A percentile compares a stretch with the other conserved stretches of the same genome.
phyloP scores from a whole-genome alignment of 2,329 filamentous ascomycete species.

The Myriosclerotinia curreyana region DNA sequence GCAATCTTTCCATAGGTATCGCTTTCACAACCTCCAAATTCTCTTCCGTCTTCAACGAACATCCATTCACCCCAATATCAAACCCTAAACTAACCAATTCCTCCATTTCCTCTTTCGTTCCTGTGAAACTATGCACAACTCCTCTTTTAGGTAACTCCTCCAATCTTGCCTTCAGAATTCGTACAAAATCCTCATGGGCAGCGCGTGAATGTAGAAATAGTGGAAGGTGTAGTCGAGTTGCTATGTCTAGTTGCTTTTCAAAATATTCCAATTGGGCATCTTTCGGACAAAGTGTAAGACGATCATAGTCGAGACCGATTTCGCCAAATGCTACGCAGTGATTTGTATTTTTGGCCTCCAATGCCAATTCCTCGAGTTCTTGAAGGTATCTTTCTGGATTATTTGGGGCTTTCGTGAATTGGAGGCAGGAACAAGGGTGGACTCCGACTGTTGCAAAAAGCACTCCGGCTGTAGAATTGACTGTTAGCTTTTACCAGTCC shows the following conservation, averaged over 20 bases:
- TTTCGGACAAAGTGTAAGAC: slow-evolving; percentile 76
- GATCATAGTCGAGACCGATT: slow-evolving; percentile 94
- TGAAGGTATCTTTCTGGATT: slow-evolving; percentile 50
- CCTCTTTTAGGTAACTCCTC: slow-evolving; percentile 69
- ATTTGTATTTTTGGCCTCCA: slow-evolving; percentile 47
- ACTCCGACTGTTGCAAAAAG: slow-evolving; percentile 92
- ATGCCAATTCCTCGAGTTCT: slow-evolving; percentile 62
- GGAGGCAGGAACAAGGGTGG: slow-evolving; percentile 82
- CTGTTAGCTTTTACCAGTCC: slow-evolving; percentile 25
- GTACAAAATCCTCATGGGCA: slow-evolving; percentile 79
- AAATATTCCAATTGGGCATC: slow-evolving; percentile 83
- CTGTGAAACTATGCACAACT: slow-evolving; percentile 94
- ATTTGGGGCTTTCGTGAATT: slow-evolving; percentile 58
- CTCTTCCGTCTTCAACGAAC: slow-evolving; percentile 89
- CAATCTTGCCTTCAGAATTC: slow-evolving; percentile 61
- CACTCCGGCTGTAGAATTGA: slow-evolving; percentile 58
- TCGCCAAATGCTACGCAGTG: slow-evolving; percentile 77
- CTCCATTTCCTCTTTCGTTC: slow-evolving; percentile 78
- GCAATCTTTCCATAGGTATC: slow-evolving; percentile 74
- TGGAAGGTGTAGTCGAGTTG: slow-evolving; percentile 67
- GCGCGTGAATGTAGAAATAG: slow-evolving; percentile 91
- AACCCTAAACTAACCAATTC: slow-evolving; percentile 76
- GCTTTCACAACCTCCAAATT: slow-evolving; percentile 82
- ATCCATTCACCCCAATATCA: slow-evolving; percentile 94
- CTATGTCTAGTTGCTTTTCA: slow-evolving; percentile 57